A percentile compares a stretch with the other conserved stretches of the same genome.
Conservation (phyloP, 176 grass and related monocot genomes). For the Tillandsia leiboldiana region DNA sequence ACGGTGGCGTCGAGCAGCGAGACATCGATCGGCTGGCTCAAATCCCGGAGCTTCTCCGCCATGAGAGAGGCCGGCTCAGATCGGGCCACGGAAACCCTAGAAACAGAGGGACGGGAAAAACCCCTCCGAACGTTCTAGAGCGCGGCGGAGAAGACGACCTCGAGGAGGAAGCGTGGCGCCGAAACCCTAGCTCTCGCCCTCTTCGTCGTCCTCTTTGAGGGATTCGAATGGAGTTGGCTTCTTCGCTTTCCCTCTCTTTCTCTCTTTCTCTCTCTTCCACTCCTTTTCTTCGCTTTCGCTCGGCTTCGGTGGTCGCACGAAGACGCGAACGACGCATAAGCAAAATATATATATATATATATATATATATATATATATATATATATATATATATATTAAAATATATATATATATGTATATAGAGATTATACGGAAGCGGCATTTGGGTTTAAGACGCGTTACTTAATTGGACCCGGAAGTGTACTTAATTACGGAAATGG, state of each 20-base stretch:
- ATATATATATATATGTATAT: not conserved
- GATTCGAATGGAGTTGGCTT: not conserved
- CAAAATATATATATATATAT: not conserved
- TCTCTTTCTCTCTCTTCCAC: not conserved
- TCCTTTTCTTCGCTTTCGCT: not conserved
- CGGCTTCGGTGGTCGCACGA: not conserved
- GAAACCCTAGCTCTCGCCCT: not conserved
- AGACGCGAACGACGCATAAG: not conserved
- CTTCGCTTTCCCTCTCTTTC: not conserved
- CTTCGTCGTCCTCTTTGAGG: not conserved
- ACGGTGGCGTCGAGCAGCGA: conserved; percentile 86
- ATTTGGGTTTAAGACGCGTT: too few species aligned
- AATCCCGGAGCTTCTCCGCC: conserved; percentile 95
- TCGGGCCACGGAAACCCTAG: conserved; percentile 25
- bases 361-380: too few species aligned
- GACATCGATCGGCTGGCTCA: conserved; percentile 95
- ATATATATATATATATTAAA: too few species aligned
- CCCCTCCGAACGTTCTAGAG: not conserved
- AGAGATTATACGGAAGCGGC: not conserved
- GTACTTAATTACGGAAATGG: not conserved
- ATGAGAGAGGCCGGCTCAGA: conserved; percentile 13
- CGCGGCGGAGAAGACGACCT: not conserved
- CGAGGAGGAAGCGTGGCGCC: not conserved
- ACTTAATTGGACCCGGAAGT: not conserved
- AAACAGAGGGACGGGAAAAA: not conserved